Evolutionary conservation across 176 grass and related monocot species (phyloP), one percentile per base, ranked within the genome.

Genomic region (Triticum urartu): DNA sequence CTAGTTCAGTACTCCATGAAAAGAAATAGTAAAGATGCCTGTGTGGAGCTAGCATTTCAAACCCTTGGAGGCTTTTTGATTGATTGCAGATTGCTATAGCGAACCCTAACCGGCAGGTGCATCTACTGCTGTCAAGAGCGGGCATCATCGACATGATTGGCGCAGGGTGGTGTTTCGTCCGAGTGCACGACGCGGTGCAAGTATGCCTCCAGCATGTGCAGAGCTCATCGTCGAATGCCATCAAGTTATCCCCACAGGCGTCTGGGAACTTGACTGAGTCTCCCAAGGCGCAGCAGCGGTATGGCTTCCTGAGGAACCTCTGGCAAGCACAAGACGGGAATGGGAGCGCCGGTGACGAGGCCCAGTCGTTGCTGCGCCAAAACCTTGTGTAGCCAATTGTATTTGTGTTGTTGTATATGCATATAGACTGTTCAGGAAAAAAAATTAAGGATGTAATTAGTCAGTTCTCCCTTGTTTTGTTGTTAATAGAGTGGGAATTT

Each of bases 181-280:
- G 96, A 62, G 93, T 98, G 75, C 96, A 98, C 33, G 96, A 98
- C 18, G 90, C 96, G 0, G 88, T 98, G 26, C 96, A 98, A 89
- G 91, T 94, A 62, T 95, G 96, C 85, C 90, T 98, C 38, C 96
- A 91, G 84, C 91, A 94, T 69, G 91, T 92, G 48, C 93, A 92
- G 45, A 91, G 33, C 39, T 83, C 84, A 17, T 79, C 84, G 22
- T 59, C 78, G 71, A 79, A 25, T 62, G 15, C 72, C 42, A 64
- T 83, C 9, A 90, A 77, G 39, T 56, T 83, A n/a, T 36, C 72
- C 9, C 20, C 56, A 5, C 84, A 90, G 25, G 42, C 24, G 52
- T 79, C 89, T 21, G 74, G 33, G 66, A 45, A 79, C 72, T 77
- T 79, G 52, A 35, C 81, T 13, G 77, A 78, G 35, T 82, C 86